These are phyloP conservation scores for Gleditsia sinensis DNA, from an alignment of 306 rosid species.

Conservation along the genomic window DNA sequence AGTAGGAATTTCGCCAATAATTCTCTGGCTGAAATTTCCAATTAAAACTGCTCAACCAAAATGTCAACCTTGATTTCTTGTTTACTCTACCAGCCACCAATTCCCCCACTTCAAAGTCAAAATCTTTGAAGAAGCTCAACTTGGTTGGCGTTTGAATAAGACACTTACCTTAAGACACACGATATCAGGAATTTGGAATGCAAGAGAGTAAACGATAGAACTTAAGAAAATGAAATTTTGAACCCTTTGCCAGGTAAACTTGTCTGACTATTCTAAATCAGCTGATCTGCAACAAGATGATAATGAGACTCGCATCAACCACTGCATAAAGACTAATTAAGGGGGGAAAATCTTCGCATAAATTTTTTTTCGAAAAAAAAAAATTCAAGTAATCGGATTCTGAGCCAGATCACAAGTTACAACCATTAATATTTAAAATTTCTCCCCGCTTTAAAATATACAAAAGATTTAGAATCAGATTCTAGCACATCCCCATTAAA, in stretches of 20 bases:
- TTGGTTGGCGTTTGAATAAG: slow-evolving; percentile 28
- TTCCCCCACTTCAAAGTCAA: slow-evolving; percentile 32
- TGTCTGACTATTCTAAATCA: slow-evolving; percentile 28
- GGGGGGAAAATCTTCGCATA: neutral
- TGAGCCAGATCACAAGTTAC: slow-evolving; percentile 29
- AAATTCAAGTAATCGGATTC: neutral
- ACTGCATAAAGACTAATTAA: slow-evolving; percentile 4
- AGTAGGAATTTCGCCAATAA: slow-evolving; percentile 27
- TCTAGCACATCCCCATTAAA: neutral
- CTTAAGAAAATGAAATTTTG: neutral
- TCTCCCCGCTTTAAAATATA: slow-evolving; percentile 17
- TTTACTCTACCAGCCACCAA: slow-evolving; percentile 25
- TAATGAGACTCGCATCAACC: slow-evolving; percentile 32
- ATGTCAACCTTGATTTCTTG: slow-evolving; percentile 29
- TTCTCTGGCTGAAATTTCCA: slow-evolving; percentile 4
- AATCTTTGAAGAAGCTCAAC: slow-evolving; percentile 30
- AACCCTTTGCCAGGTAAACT: slow-evolving; percentile 35
- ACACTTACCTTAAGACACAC: slow-evolving; percentile 29
- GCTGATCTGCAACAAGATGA: slow-evolving; percentile 52
- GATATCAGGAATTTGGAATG: slow-evolving; percentile 31
- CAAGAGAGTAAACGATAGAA: slow-evolving; percentile 9
- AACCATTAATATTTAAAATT: slow-evolving; percentile 18
- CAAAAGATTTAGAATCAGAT: neutral
- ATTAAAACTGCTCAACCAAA: neutral
- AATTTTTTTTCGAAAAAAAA: neutral